Base-by-base conservation (phyloP, 768 basidiomycete genomes). In the Leucocoprinus sp. region DNA sequence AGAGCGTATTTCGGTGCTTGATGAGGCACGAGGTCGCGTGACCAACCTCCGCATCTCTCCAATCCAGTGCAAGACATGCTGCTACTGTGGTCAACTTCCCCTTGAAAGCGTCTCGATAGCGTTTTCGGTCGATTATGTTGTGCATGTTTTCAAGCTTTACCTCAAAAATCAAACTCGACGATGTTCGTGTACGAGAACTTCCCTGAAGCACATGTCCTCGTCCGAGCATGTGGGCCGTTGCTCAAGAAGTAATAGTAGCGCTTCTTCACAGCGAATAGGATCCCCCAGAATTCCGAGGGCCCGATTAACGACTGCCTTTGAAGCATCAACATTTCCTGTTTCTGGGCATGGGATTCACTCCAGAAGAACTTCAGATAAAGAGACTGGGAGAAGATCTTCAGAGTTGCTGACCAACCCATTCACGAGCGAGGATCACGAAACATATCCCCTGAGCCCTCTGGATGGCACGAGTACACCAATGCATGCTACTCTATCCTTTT, bases 311-410 rank as follows among this genome's bases (percentile, higher is more conserved):
- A 64, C 75, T 15, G 59, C 63, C 40, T 71, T 63, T 17, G 78
- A 81, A 43, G 58, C 69, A 0, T 63, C 74, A 4, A 66, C 75
- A 7, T 92, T 89, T 58, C 89, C 89, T 8, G 74, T 92, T 18
- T 90, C 84, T 5, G 86, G 72, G 2, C 88, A 88, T 55, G 90
- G 84, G 15, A 73, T 83, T 29, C 78, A 89, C 58, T 80, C 84
- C 19, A 74, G 86, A 37, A 71, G 86, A 40, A 70, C 72, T 17
- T 84, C 83, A 2, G 87, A 88, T 56, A 85, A 83, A 59, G 79
- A 81, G 28, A 54, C 60, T 5, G 58, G 66, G 3, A 70, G 78
- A 19, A 74, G 78, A 40, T 66, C 68, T 8, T 64, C 68, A 6
- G 80, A 75, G 38, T 63, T 62, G 41, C 58, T 72, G 43, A 66